These are phyloP conservation scores for Ceratocystis harringtonii DNA, from an alignment of 2,329 filamentous ascomycete genomes.

Conservation along the genomic window DNA sequence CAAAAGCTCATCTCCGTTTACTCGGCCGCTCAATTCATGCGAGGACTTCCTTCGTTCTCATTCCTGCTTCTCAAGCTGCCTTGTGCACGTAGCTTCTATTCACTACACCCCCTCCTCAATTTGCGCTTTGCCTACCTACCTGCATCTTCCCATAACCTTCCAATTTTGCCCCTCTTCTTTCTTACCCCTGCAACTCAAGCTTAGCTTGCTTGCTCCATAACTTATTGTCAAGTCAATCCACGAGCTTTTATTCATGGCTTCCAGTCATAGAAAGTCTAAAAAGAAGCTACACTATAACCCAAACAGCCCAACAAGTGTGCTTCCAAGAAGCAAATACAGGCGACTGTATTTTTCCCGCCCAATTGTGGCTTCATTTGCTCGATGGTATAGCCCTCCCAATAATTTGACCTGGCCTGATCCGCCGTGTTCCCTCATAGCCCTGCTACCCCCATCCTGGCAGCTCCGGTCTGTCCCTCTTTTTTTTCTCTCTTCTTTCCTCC, in stretches of 20 bases:
- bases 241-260: background rate
- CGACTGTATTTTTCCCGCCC: background rate
- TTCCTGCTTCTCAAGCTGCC: background rate
- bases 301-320: background rate
- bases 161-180: conserved; percentile 3
- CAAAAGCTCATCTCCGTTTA: conserved; percentile 2
- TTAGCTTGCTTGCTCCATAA: background rate
- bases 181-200: background rate
- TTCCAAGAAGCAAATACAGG: background rate
- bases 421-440: background rate
- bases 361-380: background rate
- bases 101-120: background rate
- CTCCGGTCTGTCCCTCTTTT: conserved; percentile 5
- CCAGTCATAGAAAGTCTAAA: background rate
- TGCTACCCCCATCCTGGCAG: conserved; percentile 1
- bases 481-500: background rate
- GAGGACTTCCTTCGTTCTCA: conserved; percentile 1
- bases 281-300: background rate
- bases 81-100: conserved; percentile 1
- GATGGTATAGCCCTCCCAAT: background rate
- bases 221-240: background rate
- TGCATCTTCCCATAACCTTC: conserved; percentile 1
- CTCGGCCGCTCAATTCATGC: conserved; percentile 4
- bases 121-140: background rate
- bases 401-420: background rate